Evolutionary conservation across 2,329 filamentous ascomycete genomes (phyloP), one percentile per base, ranked within the genome.

Genomic region (Lasiodiplodia citricola): DNA sequence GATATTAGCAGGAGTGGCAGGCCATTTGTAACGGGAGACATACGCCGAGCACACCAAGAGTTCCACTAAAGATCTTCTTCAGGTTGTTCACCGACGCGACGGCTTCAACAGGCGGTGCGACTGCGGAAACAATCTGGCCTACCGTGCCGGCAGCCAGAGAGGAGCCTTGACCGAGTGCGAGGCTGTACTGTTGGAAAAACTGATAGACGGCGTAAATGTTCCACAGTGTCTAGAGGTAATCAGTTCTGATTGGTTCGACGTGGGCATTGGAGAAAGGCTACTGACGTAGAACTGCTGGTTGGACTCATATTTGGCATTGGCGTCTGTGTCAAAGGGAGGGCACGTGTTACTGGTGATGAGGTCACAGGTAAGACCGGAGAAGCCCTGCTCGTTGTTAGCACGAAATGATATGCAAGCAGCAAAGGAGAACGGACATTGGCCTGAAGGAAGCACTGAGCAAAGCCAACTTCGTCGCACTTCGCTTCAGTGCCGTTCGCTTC

Each of bases 271-370:
- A 5, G 7, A 3, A 16, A 11, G 3, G 21, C 2, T 44, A n/a
- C 56, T 60, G 14, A 60, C 56, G 11, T 60, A 60, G 13, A 60
- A 60, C 21, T 60, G 56, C n/a, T 60, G 56, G 13, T 60, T 44
- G 2, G 56, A 60, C 23, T 60, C 56, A 21, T 60, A 60, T 21
- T 44, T 44, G 18, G 56, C 37, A 28, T 60, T 60, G 6, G n/a
- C 35, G n/a, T 60, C 56, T 11, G 56, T 60, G 31, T 60, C 56
- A 18, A 60, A 60, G 0, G 56, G 56, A 25, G 56, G 56, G 56
- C 56, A 60, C 7, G 56, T 60, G 56, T 60, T 60, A 38, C 56
- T 60, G 13, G 56, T 60, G 35, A 60, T 60, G 14, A 60, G 56
- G 21, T 60, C 56, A 21, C 56, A 60, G 3, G 56, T 60, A 44